Conservation (phyloP, 345 rosid species). For the Aurinia saxatilis region DNA sequence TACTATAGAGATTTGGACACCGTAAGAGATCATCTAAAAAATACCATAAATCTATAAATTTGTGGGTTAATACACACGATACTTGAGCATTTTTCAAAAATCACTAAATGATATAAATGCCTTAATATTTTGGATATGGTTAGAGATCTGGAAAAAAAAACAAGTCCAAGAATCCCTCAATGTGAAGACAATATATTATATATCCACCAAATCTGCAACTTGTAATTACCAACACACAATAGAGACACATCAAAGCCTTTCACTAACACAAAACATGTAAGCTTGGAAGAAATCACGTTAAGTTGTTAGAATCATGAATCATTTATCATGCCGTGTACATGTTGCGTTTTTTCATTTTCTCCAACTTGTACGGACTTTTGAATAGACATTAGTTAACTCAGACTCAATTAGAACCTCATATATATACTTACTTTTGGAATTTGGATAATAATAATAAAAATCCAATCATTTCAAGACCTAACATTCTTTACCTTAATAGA, state of each 20-base stretch:
- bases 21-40: too few relatives aligned
- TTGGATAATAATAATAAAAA: not conserved
- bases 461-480: not conserved
- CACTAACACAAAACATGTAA: constrained; percentile 8
- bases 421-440: not conserved
- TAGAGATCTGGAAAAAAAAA: too few relatives aligned
- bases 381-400: not conserved
- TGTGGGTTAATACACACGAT: too few relatives aligned
- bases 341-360: constrained; percentile 10
- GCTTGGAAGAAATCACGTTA: constrained; percentile 18
- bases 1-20: too few relatives aligned
- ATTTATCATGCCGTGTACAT: constrained; percentile 5
- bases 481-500: not conserved
- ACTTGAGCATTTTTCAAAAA: too few relatives aligned
- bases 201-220: constrained; percentile 14
- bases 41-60: too few relatives aligned
- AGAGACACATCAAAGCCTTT: constrained; percentile 23
- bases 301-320: not conserved
- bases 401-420: not conserved
- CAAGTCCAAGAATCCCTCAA: too few relatives aligned
- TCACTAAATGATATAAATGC: too few relatives aligned
- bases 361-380: constrained; percentile 17
- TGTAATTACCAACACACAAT: not conserved
- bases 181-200: constrained; percentile 5
- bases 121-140: too few relatives aligned